These are phyloP conservation scores for Penicillium pancosmium DNA, from an alignment of 495 filamentous ascomycete species.

Conservation along the genomic window DNA sequence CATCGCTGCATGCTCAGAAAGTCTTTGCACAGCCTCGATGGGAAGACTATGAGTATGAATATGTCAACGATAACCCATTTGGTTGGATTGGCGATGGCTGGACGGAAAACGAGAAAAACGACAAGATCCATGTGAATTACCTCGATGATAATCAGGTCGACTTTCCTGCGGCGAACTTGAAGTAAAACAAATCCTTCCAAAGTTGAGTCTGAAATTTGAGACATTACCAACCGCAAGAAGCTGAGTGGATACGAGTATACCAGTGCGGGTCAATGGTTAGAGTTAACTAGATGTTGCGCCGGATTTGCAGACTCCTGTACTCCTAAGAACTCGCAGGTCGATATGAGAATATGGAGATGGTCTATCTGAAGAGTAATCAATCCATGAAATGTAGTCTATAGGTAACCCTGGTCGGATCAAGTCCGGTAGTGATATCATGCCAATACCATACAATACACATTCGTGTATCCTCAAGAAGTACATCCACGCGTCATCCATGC, in stretches of 20 bases:
- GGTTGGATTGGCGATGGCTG: slow-evolving; percentile 48
- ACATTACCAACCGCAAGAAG: neutral
- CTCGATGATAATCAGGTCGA: slow-evolving; percentile 44
- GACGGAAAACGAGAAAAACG: slow-evolving; percentile 42
- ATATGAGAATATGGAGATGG: too few species aligned
- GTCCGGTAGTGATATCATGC: slow-evolving; percentile 15
- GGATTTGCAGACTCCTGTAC: too few species aligned
- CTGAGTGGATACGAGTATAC: slow-evolving; percentile 2
- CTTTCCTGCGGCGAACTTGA: slow-evolving; percentile 26
- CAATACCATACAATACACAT: slow-evolving; percentile 13
- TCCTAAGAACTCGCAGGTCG: too few species aligned
- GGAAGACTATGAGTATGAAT: slow-evolving; percentile 47
- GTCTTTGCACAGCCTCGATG: slow-evolving; percentile 39
- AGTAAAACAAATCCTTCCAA: neutral
- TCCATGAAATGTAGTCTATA: neutral
- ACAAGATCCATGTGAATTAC: slow-evolving; percentile 40
- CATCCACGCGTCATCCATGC: neutral
- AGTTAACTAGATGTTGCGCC: too few species aligned
- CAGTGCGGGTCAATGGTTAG: neutral
- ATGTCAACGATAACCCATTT: slow-evolving; percentile 38
- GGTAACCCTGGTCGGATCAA: slow-evolving; percentile 1
- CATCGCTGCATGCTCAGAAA: slow-evolving; percentile 44
- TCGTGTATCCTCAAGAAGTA: neutral
- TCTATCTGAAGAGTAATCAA: too few species aligned
- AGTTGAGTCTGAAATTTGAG: neutral